phyloP scores from a whole-genome alignment of 1,284 basidiomycete species.

The Golubevia sp. region DNA sequence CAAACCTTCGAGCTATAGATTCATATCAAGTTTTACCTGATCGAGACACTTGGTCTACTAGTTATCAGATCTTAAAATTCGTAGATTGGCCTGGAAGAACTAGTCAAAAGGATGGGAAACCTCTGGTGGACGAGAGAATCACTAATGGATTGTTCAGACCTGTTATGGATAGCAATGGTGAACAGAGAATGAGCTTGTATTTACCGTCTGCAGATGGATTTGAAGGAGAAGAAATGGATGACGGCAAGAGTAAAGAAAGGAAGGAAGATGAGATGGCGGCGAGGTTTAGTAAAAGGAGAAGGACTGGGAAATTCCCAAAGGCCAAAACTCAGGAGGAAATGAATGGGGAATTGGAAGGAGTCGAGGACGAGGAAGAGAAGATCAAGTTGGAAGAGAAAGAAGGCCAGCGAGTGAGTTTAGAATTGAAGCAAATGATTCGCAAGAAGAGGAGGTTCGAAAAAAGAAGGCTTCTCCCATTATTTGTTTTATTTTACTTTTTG shows the following conservation, averaged over 20 bases:
- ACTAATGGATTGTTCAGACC: slow-evolving; percentile 45
- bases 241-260: slow-evolving; percentile 9
- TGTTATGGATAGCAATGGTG: slow-evolving; percentile 22
- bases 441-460: too few species aligned
- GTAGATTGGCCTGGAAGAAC: slow-evolving; percentile 43
- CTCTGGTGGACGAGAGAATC: slow-evolving; percentile 39
- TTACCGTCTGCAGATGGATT: slow-evolving; percentile 40
- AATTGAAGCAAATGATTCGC: too few species aligned
- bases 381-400: neutral
- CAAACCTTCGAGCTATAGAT: slow-evolving; percentile 41
- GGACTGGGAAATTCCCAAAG: slow-evolving; percentile 37
- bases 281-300: slow-evolving; percentile 37
- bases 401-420: neutral
- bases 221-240: slow-evolving; percentile 7
- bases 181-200: slow-evolving; percentile 51
- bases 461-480: too few species aligned
- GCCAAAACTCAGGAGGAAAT: slow-evolving; percentile 8
- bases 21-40: slow-evolving; percentile 54
- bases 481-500: neutral
- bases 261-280: slow-evolving; percentile 9
- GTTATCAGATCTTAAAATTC: slow-evolving; percentile 54
- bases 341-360: slow-evolving; percentile 3
- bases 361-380: slow-evolving; percentile 7
- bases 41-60: slow-evolving; percentile 57
- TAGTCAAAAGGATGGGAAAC: slow-evolving; percentile 19